phyloP scores from a whole-genome alignment of 2,329 filamentous ascomycete species.

The Cercospora canescens region DNA sequence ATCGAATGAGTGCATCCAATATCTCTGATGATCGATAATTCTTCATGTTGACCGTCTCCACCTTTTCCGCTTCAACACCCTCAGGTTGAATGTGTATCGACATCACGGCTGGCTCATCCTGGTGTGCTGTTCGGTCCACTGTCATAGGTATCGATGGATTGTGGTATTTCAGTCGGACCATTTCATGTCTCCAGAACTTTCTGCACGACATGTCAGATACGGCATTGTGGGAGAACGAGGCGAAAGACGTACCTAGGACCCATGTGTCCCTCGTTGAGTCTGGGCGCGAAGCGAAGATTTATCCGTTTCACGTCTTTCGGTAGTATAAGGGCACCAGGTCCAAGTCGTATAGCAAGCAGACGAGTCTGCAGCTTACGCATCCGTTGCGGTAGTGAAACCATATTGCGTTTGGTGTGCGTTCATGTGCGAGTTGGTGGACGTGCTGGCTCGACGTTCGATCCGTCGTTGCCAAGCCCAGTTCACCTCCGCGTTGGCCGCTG shows the following conservation, averaged over 20 bases:
- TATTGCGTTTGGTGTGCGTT: slow-evolving; percentile 29
- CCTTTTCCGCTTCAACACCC: slow-evolving; percentile 35
- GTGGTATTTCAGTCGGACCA: slow-evolving; percentile 89
- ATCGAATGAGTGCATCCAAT: slow-evolving; percentile 60
- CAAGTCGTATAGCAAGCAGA: slow-evolving; percentile 74
- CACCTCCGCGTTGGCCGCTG: neutral
- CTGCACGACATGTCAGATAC: slow-evolving; percentile 46
- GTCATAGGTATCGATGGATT: slow-evolving; percentile 85
- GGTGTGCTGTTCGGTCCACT: slow-evolving; percentile 66
- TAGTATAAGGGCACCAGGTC: slow-evolving; percentile 79
- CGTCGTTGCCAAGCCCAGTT: neutral
- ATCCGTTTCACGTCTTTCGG: slow-evolving; percentile 74
- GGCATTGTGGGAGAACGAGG: slow-evolving; percentile 29
- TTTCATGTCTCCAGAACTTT: slow-evolving; percentile 82
- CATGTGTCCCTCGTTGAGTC: slow-evolving; percentile 66
- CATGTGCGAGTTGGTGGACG: neutral
- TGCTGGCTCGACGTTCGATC: slow-evolving; percentile 2
- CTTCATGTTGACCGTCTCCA: slow-evolving; percentile 58
- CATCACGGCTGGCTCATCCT: slow-evolving; percentile 60
- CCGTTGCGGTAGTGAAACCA: slow-evolving; percentile 64
- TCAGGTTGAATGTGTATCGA: slow-evolving; percentile 60
- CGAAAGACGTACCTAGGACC: slow-evolving; percentile 62
- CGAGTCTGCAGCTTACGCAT: slow-evolving; percentile 72
- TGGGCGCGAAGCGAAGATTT: slow-evolving; percentile 69
- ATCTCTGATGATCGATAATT: slow-evolving; percentile 62